phyloP scores from a whole-genome alignment of 148 eudicot species.

The Gaultheria prostrata region DNA sequence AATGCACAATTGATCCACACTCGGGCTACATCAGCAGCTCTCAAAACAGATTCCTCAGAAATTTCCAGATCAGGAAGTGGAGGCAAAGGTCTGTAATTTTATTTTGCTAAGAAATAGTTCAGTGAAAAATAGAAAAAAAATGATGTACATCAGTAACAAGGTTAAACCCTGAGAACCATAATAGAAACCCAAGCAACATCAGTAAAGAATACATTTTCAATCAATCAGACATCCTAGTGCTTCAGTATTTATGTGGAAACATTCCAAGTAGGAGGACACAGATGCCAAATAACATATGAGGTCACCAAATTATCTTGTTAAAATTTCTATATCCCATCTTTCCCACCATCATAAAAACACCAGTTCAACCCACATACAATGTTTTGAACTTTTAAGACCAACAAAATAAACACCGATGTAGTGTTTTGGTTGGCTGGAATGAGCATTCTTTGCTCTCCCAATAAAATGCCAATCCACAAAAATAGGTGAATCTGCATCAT shows the following conservation, averaged over 20 bases:
- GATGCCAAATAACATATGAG: neutral
- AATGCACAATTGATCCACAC: constrained; percentile 59
- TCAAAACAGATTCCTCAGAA: constrained; percentile 60
- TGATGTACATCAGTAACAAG: neutral
- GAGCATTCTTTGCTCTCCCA: neutral
- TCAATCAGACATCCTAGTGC: neutral
- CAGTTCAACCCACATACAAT: neutral
- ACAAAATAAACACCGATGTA: neutral
- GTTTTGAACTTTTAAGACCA: constrained; percentile 9
- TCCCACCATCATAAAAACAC: neutral
- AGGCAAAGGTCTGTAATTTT: constrained; percentile 73
- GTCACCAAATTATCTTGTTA: neutral
- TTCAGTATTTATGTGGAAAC: neutral
- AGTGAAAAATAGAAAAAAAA: neutral
- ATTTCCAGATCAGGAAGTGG: constrained; percentile 89
- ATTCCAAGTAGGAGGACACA: neutral
- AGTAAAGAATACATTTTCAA: neutral
- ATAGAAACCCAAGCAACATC: neutral
- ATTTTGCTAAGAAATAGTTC: neutral
- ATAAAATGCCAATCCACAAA: neutral
- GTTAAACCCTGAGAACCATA: neutral
- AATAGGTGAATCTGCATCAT: neutral
- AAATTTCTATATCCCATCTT: neutral
- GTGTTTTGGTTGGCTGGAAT: neutral
- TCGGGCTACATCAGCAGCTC: constrained; percentile 56